A percentile compares a stretch with the other conserved stretches of the same genome.
These are phyloP conservation scores for Trametes cingulata DNA, from an alignment of 768 basidiomycete genomes.

Conservation along the genomic window DNA sequence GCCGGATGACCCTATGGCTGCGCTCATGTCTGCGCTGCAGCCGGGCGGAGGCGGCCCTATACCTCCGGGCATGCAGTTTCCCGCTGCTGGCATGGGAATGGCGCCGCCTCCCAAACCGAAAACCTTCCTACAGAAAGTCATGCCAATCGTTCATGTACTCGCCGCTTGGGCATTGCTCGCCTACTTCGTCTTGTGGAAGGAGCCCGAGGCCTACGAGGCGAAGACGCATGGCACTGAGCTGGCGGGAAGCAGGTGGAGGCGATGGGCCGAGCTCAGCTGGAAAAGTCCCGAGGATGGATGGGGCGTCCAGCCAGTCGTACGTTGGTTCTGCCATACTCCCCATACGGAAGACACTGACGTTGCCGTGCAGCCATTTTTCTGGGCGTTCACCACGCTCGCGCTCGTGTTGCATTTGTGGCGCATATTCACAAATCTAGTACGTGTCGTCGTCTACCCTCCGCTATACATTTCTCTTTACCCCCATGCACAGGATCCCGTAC, in stretches of 20 bases:
- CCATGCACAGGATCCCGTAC: constrained; percentile 51
- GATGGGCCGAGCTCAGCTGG: constrained; percentile 62
- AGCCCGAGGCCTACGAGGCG: constrained; percentile 53
- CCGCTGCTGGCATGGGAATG: constrained; percentile 27
- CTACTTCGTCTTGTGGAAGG: constrained; percentile 67
- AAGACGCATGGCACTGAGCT: constrained; percentile 37
- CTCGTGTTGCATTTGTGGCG: constrained; percentile 70
- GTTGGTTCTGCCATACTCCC: constrained; percentile 27
- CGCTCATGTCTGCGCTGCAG: constrained; percentile 35
- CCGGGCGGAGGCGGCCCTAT: constrained; percentile 23
- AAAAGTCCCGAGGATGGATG: constrained; percentile 41
- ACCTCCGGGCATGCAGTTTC: constrained; percentile 29
- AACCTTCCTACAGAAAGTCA: constrained; percentile 55
- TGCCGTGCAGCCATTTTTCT: constrained; percentile 68
- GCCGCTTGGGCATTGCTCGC: constrained; percentile 64
- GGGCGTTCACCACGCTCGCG: constrained; percentile 76
- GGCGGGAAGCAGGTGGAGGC: constrained; percentile 44
- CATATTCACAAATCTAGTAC: constrained; percentile 68
- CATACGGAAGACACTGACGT: background rate
- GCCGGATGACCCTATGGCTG: constrained; percentile 34
- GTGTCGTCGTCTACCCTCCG: constrained; percentile 28
- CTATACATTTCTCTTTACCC: background rate
- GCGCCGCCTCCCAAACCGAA: constrained; percentile 29
- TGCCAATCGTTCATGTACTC: constrained; percentile 67
- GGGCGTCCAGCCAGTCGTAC: constrained; percentile 60